Base-by-base conservation (phyloP, 2,329 filamentous ascomycete genomes). In the Cercospora nicotianae region DNA sequence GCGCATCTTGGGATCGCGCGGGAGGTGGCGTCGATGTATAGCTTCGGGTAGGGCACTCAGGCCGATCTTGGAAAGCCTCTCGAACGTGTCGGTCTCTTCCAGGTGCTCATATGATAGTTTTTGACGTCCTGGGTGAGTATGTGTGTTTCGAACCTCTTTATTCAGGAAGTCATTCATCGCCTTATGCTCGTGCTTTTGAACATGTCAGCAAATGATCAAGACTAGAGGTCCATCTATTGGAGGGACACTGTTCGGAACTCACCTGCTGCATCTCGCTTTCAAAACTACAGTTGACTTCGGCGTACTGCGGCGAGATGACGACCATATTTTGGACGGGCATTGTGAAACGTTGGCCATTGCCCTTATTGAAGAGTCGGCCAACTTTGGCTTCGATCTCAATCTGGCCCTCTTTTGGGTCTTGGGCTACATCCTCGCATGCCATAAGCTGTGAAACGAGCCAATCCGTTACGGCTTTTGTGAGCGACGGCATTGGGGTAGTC, bases 361-460 rank as follows among this genome's bases (percentile, higher is more conserved):
- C 87, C 76, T 88, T 89, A 77, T 92, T 89, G 66, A 94, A 87
- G 13, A 98, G 84, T 28, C 89, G 90, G 18, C 95, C 95, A 59
- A 98, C 84, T 79, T 98, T 98, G 9, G 93, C 95, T 81, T 99
- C 95, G 64, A 99, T 91, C 80, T 99, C 95, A 63, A 97, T 89
- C 68, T 92, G 87, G 13, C 93, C 90, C 6, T 88, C 88, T 16
- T 87, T 85, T 10, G 84, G 81, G 65, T 85, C 80, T 1, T 89
- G 84, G 10, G 81, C 83, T 63, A 88, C 80, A 71, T 91, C 87
- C n/a, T 86, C 20, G 20, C 74, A 68, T 31, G 68, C 18, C 12
- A 67, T 48, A 3, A 78, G 68, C 3, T 73, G 64, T 16, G 60
- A 20, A 26, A 66, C 73, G 1, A 77, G 70, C 75, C 75, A 77